Conservation (phyloP, 192 early-diverging fungal species). For the Lunasporangiospora selenospora region DNA sequence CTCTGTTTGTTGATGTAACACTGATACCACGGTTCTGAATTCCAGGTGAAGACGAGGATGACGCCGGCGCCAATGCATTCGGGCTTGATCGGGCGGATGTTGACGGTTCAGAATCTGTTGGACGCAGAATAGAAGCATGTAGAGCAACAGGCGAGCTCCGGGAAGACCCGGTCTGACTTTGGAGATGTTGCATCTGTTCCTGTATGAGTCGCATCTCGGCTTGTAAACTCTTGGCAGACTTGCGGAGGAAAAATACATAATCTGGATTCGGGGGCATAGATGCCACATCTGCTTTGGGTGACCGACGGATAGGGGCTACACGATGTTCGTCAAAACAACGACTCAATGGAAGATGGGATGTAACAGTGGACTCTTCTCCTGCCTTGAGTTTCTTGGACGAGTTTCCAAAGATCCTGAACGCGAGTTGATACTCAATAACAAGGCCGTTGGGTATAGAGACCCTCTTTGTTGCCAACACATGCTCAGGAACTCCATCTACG, state of each 20-base stretch:
- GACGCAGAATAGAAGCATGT: not conserved
- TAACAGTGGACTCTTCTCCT: constrained; percentile 23
- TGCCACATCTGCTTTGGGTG: constrained; percentile 44
- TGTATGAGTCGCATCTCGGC: constrained; percentile 42
- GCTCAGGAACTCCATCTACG: constrained; percentile 50
- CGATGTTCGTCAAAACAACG: constrained; percentile 39
- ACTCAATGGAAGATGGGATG: constrained; percentile 16
- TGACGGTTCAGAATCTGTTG: constrained; percentile 6
- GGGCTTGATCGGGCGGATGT: constrained; percentile 23
- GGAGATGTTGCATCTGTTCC: constrained; percentile 15
- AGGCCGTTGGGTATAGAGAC: constrained; percentile 27
- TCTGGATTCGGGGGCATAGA: constrained; percentile 43
- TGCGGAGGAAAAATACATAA: constrained; percentile 34
- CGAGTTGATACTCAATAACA: constrained; percentile 36
- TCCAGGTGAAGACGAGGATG: constrained; percentile 13
- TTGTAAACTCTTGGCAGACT: constrained; percentile 40
- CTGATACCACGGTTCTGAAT: constrained; percentile 9
- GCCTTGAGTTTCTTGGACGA: constrained; percentile 17
- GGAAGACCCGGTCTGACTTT: constrained; percentile 1
- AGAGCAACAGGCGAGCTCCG: constrained; percentile 8
- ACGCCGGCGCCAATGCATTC: not conserved
- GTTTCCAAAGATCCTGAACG: constrained; percentile 11
- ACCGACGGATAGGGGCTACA: constrained; percentile 21
- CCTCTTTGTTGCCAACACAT: constrained; percentile 33
- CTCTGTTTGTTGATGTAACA: constrained; percentile 2